phyloP scores from a whole-genome alignment of 2,329 filamentous ascomycete species.

The Alternaria ventricosa region DNA sequence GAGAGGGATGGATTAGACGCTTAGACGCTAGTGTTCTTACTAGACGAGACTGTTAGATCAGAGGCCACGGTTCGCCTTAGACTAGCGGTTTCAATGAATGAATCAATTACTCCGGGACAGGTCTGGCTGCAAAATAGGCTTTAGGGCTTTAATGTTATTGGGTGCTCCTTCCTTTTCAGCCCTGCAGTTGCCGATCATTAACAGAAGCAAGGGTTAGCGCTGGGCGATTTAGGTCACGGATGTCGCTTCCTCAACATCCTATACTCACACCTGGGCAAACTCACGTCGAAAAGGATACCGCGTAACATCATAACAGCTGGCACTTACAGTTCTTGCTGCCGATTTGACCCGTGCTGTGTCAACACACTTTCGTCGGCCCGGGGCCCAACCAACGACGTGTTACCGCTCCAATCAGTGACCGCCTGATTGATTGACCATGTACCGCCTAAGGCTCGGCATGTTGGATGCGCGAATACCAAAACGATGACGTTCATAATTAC shows the following conservation, averaged over 20 bases:
- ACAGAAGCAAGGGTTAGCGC: background rate
- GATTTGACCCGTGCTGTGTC: too few species aligned
- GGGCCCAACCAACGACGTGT: background rate
- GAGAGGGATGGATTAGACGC: conserved; percentile 86
- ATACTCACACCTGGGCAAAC: background rate
- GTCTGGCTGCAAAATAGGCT: background rate
- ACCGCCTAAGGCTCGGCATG: background rate
- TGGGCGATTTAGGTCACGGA: background rate
- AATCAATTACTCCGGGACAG: background rate
- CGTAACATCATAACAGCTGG: too few species aligned
- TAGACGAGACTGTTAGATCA: background rate
- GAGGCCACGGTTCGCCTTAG: background rate
- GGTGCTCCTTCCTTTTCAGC: background rate
- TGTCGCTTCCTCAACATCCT: background rate
- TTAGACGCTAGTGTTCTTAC: background rate
- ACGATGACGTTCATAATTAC: background rate
- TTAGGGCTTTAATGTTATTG: background rate
- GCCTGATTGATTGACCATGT: background rate
- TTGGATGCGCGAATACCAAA: background rate
- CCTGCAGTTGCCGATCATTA: background rate
- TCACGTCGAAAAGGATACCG: too few species aligned
- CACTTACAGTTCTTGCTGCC: too few species aligned
- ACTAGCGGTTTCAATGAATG: too few species aligned
- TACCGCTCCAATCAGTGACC: background rate
- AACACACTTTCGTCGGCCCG: background rate